Conservation (phyloP, 179 eudicot species). For the Beta lomatogona region DNA sequence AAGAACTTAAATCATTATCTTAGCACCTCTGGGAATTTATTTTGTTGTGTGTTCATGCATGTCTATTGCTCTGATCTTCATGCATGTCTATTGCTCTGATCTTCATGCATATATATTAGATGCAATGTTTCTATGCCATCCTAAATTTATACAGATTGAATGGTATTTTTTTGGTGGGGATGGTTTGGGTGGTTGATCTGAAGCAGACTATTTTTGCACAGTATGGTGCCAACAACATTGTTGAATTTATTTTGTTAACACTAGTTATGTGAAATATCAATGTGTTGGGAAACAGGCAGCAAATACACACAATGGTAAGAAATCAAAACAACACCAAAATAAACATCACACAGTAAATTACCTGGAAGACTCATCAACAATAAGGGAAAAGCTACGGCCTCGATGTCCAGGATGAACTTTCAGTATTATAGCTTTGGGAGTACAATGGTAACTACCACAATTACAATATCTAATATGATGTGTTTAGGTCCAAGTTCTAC, state of each 20-base stretch:
- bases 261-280: too few species aligned
- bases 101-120: neutral
- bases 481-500: too few species aligned
- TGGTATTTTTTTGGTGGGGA: neutral
- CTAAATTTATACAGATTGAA: neutral
- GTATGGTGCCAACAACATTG: neutral
- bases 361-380: too few species aligned
- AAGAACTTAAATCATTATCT: neutral
- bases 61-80: neutral
- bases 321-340: too few species aligned
- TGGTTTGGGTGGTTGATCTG: neutral
- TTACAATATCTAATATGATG: too few species aligned
- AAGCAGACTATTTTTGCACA: neutral
- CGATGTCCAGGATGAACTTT: too few species aligned
- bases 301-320: too few species aligned
- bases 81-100: neutral
- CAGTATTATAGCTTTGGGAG: too few species aligned
- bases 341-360: too few species aligned
- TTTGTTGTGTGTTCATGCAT: neutral
- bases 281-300: too few species aligned
- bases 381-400: too few species aligned
- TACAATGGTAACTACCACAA: too few species aligned
- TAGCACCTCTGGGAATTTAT: neutral
- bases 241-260: neutral
- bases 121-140: neutral